Evolutionary conservation across 2,329 filamentous ascomycete genomes (phyloP).

Genomic region (Tothia fuscella): DNA sequence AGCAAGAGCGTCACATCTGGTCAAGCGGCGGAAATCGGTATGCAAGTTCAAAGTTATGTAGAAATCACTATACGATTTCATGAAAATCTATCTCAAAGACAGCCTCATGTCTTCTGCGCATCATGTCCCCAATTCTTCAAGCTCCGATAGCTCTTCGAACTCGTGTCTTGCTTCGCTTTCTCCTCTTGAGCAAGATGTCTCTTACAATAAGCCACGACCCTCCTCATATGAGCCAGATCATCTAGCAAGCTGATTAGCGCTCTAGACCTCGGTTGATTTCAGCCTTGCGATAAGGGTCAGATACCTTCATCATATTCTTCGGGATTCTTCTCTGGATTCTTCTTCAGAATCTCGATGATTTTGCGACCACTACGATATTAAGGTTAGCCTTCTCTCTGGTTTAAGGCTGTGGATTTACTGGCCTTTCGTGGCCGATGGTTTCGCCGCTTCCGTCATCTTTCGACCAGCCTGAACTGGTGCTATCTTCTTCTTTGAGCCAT

Average conservation of each 20-base stretch:
- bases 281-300: too few relatives aligned
- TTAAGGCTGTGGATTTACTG: too few relatives aligned
- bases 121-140: slow-evolving; percentile 37
- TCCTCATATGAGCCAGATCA: slow-evolving; percentile 48
- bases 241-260: too few relatives aligned
- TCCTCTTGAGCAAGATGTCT: slow-evolving; percentile 54
- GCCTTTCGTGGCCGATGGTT: slow-evolving; percentile 53
- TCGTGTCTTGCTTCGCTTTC: slow-evolving; percentile 43
- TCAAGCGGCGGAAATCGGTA: too few relatives aligned
- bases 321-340: slow-evolving; percentile 46
- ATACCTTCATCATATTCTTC: slow-evolving; percentile 46
- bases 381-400: too few relatives aligned
- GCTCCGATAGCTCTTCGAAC: slow-evolving; percentile 44
- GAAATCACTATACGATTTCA: too few relatives aligned
- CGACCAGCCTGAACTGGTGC: slow-evolving; percentile 45
- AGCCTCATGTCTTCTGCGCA: slow-evolving; percentile 21
- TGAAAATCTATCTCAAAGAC: too few relatives aligned
- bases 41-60: too few relatives aligned
- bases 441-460: slow-evolving; percentile 48
- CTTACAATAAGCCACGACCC: slow-evolving; percentile 54
- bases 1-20: too few relatives aligned
- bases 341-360: slow-evolving; percentile 50
- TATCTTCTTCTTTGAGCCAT: slow-evolving; percentile 50
- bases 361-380: slow-evolving; percentile 45
- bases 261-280: too few relatives aligned